These are phyloP conservation scores for Trypanosoma lewisi DNA, from an alignment of 208 protist species.

Conservation along the genomic window DNA sequence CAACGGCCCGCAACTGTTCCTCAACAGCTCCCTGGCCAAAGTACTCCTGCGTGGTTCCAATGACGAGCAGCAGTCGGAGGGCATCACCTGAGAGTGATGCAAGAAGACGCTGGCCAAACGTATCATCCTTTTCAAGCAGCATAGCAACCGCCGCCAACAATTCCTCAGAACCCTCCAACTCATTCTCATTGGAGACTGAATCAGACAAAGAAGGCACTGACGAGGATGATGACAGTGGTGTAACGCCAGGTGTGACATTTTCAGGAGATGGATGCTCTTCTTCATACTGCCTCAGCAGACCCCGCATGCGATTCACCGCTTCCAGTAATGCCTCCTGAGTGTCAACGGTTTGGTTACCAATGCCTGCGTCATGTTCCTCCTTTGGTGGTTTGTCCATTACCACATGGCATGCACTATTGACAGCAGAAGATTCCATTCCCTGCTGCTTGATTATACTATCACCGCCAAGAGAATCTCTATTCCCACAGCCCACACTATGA, in stretches of 20 bases:
- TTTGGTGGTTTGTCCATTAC: not conserved
- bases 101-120: constrained; percentile 43
- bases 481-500: not conserved
- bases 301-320: constrained; percentile 18
- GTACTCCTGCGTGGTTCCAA: constrained; percentile 82
- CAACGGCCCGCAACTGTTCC: constrained; percentile 70
- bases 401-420: not conserved
- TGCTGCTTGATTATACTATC: not conserved
- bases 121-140: constrained; percentile 53
- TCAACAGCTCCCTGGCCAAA: constrained; percentile 67
- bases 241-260: no score
- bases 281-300: constrained; percentile 15
- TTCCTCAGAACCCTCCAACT: constrained; percentile 12
- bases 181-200: not conserved
- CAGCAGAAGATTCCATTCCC: not conserved
- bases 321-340: not conserved
- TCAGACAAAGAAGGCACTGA: not conserved
- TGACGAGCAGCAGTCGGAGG: constrained; percentile 71
- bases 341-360: not conserved
- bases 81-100: constrained; percentile 64
- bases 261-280: constrained; percentile 5
- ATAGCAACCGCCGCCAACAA: constrained; percentile 43
- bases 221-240: not conserved
- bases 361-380: not conserved
- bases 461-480: not conserved